Conservation (phyloP, 2,329 filamentous ascomycete species). For the Arthroderma sp. region DNA sequence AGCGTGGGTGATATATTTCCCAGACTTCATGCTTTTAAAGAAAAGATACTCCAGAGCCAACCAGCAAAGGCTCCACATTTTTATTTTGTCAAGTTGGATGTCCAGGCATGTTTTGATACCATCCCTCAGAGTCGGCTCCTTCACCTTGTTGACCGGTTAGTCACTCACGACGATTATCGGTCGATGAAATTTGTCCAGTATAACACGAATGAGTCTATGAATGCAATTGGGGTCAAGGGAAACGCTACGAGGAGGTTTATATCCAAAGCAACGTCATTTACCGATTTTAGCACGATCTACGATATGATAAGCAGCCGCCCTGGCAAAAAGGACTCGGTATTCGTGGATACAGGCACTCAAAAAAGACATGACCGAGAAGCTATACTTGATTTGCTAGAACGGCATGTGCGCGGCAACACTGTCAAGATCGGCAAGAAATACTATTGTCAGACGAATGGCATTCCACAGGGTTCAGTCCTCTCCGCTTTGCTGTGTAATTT, state of each 20-base stretch:
- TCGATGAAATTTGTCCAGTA: slow-evolving; percentile 65
- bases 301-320: slow-evolving; percentile 27
- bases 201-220: slow-evolving; percentile 18
- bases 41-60: slow-evolving; percentile 9
- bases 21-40: slow-evolving; percentile 57
- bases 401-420: slow-evolving; percentile 75
- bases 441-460: slow-evolving; percentile 76
- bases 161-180: slow-evolving; percentile 52
- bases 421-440: slow-evolving; percentile 80
- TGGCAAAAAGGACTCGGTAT: slow-evolving; percentile 51
- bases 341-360: slow-evolving; percentile 56
- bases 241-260: slow-evolving; percentile 36
- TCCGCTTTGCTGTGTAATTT: slow-evolving; percentile 85
- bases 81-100: slow-evolving; percentile 88
- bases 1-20: slow-evolving; percentile 69
- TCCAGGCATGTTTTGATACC: slow-evolving; percentile 84
- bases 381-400: slow-evolving; percentile 55
- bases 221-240: slow-evolving; percentile 6
- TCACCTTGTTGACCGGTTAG: slow-evolving; percentile 45
- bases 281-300: slow-evolving; percentile 34
- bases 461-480: slow-evolving; percentile 83
- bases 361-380: slow-evolving; percentile 43
- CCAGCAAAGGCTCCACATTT: slow-evolving; percentile 26
- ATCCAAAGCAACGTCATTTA: slow-evolving; percentile 35
- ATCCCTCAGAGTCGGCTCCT: slow-evolving; percentile 73